Evolutionary conservation across 345 rosid species (phyloP), one percentile per base, ranked within the genome.

Genomic region (Dovyalis caffra): DNA sequence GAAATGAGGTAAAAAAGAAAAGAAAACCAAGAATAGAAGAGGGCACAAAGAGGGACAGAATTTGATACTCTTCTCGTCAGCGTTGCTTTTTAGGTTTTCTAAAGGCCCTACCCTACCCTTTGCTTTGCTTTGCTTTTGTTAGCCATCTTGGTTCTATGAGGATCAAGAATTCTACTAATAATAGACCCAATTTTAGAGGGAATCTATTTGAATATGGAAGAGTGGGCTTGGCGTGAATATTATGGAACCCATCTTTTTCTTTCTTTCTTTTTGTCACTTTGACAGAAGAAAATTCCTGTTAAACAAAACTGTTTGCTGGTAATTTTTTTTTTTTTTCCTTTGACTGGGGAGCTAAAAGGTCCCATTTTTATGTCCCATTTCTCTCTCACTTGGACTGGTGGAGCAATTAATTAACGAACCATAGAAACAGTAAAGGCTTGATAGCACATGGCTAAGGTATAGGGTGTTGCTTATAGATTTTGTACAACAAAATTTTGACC

Each of bases 31-130:
- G 49, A 1, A 35, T 0, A 25, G 49, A 11, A 26, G 51, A 60
- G 66, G 43, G 49, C 74, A 74, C 82, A 70, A 40, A 70, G 37
- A 53, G 8, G 66, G 79, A 76, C 78, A 81, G 69, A 66, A 71
- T 76, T 71, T 32, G 81, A 79, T 62, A 34, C 69, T 75, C 74
- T 81, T 51, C 75, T 33, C 60, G 23, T 74, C 37, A 79, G 79
- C 78, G 79, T 29, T 80, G 76, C 86, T 83, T 85, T 87, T 80
- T 38, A 87, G 87, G 88, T 51, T 74, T 57, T 68, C n/a, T 47
- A 1, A 56, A 56, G 83, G 85, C 47, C 77, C 83, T 63, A 63
- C 25, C 65, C 37, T 2, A 0, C 14, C 5, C 60, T 9, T n/a
- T n/a, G 60, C 49, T 43, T 68, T 74, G 32, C 23, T n/a, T n/a